phyloP scores from a whole-genome alignment of 768 basidiomycete genomes.

The Tulasnella sp. region DNA sequence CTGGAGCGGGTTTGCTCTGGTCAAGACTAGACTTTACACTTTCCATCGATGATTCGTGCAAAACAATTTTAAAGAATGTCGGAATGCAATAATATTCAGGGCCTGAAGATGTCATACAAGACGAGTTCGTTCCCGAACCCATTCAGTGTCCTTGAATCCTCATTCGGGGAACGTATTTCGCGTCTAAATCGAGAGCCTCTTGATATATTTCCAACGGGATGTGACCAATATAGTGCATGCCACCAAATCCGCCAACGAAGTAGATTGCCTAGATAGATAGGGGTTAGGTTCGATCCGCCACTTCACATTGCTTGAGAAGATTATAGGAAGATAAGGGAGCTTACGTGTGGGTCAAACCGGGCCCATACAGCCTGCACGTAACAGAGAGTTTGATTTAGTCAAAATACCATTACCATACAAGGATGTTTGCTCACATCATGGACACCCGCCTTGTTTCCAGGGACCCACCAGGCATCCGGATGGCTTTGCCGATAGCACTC shows the following conservation, averaged over 20 bases:
- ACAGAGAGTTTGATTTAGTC: too few relatives aligned
- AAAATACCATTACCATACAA: too few relatives aligned
- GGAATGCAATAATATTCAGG: too few relatives aligned
- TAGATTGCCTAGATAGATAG: constrained; percentile 32
- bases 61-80: too few relatives aligned
- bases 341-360: constrained; percentile 42
- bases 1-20: constrained; percentile 77
- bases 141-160: too few relatives aligned
- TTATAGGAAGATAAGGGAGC: constrained; percentile 18
- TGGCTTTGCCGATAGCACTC: constrained; percentile 33
- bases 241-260: constrained; percentile 45
- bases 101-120: too few relatives aligned
- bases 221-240: constrained; percentile 41
- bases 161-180: too few relatives aligned
- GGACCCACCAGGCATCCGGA: constrained; percentile 44
- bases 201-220: constrained; percentile 39
- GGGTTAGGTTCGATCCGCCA: constrained; percentile 8
- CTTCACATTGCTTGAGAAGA: not conserved
- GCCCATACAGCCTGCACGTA: constrained; percentile 40
- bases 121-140: too few relatives aligned
- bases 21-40: constrained; percentile 21
- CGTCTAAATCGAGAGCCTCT: not conserved
- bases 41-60: too few relatives aligned
- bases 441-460: constrained; percentile 34
- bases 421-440: constrained; percentile 38